These are phyloP conservation scores for Fusarium decemcellulare DNA, from an alignment of 2,329 filamentous ascomycete species.

Conservation along the genomic window DNA sequence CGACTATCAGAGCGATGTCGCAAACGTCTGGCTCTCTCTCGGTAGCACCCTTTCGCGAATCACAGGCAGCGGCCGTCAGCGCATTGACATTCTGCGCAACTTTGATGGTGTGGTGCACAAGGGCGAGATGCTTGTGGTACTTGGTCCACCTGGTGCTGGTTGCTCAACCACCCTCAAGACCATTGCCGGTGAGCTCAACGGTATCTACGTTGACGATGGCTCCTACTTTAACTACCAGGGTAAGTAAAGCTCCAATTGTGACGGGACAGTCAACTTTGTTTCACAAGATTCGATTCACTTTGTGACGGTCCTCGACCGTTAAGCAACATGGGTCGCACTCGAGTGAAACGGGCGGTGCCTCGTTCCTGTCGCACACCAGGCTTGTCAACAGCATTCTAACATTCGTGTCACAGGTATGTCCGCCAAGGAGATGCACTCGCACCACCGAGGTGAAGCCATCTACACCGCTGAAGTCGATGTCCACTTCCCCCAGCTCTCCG, in stretches of 20 bases:
- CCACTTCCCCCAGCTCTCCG: slow-evolving; percentile 82
- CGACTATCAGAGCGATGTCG: slow-evolving; percentile 79
- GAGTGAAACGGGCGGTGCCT: slow-evolving; percentile 23
- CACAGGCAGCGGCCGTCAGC: slow-evolving; percentile 65
- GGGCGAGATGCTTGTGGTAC: slow-evolving; percentile 83
- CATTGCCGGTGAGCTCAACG: slow-evolving; percentile 85
- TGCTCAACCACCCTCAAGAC: slow-evolving; percentile 91
- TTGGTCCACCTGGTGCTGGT: slow-evolving; percentile 80
- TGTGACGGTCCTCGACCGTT: not conserved
- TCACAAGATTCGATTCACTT: slow-evolving; percentile 11
- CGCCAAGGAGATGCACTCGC: slow-evolving; percentile 81
- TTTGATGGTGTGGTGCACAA: slow-evolving; percentile 78
- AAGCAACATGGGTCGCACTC: slow-evolving; percentile 11
- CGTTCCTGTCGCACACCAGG: slow-evolving; percentile 6
- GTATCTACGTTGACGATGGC: slow-evolving; percentile 78
- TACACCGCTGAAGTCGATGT: slow-evolving; percentile 90
- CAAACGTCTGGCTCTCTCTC: slow-evolving; percentile 70
- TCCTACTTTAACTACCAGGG: slow-evolving; percentile 89
- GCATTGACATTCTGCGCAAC: slow-evolving; percentile 77
- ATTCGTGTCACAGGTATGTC: slow-evolving; percentile 64
- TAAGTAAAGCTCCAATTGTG: slow-evolving; percentile 45
- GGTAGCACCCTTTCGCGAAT: slow-evolving; percentile 62
- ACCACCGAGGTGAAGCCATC: slow-evolving; percentile 87
- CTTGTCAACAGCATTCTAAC: slow-evolving; percentile 29
- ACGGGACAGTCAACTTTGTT: slow-evolving; percentile 7